phyloP scores from a whole-genome alignment of 805 yeast species.

The Ogataea paradorogensis region DNA sequence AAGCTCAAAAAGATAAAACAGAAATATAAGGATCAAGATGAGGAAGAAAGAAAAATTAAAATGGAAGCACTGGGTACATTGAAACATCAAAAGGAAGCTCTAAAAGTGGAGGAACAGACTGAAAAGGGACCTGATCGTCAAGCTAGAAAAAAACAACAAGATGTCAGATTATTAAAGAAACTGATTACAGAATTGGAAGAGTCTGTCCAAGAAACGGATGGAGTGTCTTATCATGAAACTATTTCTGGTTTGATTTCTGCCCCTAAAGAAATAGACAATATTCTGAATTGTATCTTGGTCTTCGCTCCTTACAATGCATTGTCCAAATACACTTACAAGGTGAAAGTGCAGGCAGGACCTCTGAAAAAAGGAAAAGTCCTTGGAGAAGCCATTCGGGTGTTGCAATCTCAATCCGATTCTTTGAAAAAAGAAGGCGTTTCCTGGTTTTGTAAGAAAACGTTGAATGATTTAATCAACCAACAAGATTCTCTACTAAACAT shows the following conservation, averaged over 20 bases:
- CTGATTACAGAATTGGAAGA: slow-evolving; percentile 29
- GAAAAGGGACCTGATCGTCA: slow-evolving; percentile 15
- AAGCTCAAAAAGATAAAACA: slow-evolving; percentile 77
- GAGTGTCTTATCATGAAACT: slow-evolving; percentile 25
- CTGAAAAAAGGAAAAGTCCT: slow-evolving; percentile 87
- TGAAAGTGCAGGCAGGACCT: slow-evolving; percentile 75
- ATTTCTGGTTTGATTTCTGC: slow-evolving; percentile 37
- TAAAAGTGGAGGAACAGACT: slow-evolving; percentile 11
- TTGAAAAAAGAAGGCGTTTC: slow-evolving; percentile 40
- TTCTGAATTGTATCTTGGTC: slow-evolving; percentile 70
- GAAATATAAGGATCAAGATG: slow-evolving; percentile 90
- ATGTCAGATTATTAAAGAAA: slow-evolving; percentile 30
- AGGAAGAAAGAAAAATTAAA: slow-evolving; percentile 71
- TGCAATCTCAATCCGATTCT: slow-evolving; percentile 37
- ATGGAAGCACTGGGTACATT: slow-evolving; percentile 84
- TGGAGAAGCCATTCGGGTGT: slow-evolving; percentile 60
- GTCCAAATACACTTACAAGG: slow-evolving; percentile 71
- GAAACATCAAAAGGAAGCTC: slow-evolving; percentile 43
- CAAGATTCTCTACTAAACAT: slow-evolving; percentile 64
- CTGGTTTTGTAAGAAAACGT: slow-evolving; percentile 68
- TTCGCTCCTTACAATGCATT: slow-evolving; percentile 93
- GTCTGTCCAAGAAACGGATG: slow-evolving; percentile 12
- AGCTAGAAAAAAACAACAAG: slow-evolving; percentile 29
- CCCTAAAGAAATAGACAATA: slow-evolving; percentile 47
- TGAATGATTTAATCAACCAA: slow-evolving; percentile 54